Base-by-base conservation (phyloP, 129 eudicot species). In the Flaveria trinervia region DNA sequence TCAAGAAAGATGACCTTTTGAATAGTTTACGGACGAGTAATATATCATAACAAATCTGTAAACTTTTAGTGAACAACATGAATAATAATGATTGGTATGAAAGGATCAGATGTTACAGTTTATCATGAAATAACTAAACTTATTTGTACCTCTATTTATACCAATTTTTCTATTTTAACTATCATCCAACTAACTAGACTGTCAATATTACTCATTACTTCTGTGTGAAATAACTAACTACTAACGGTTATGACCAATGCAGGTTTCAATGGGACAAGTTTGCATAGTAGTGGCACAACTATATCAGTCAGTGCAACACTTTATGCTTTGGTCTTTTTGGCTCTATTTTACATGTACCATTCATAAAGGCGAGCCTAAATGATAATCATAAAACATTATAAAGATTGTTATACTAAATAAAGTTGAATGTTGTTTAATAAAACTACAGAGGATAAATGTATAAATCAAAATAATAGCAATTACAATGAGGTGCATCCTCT, bases 221-320 rank as follows among this genome's bases (percentile, higher is more conserved):
- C 3, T 8, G 43, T 45, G 56, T 61, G 15, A 10, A 14, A 23
- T 74, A 43, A 11, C 30, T 61, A 74, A 61, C 61, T 20, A n/a
- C 39, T 9, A 30, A 9, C 50, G 71, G 26, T 9, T 65, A 78
- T 20, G 7, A 57, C 54, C 25, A 60, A 48, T 62, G 72, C 73
- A 79, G 89, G 89, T 68, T 86, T 86, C 60, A 86, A 26, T 3
- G 85, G 87, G 71, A 77, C 72, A 14, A 86, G 85, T 50, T 41
- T 79, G 11, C 6, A 51, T 26, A 73, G 70, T 17, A 73, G 68
- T 9, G 66, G 72, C 66, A 7, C 82, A 17, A 67, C 83, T 17
- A 62, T 61, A 49, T 69, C 81, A 39, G 11, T 54, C 17, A 15
- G 57, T 15, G 50, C 61, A 16, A 12, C 77, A 36, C 51, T 81